Evolutionary conservation across 108 stramenopile genomes (phyloP), one percentile per base, ranked within the genome.

Genomic region (Nitzschia sp.): DNA sequence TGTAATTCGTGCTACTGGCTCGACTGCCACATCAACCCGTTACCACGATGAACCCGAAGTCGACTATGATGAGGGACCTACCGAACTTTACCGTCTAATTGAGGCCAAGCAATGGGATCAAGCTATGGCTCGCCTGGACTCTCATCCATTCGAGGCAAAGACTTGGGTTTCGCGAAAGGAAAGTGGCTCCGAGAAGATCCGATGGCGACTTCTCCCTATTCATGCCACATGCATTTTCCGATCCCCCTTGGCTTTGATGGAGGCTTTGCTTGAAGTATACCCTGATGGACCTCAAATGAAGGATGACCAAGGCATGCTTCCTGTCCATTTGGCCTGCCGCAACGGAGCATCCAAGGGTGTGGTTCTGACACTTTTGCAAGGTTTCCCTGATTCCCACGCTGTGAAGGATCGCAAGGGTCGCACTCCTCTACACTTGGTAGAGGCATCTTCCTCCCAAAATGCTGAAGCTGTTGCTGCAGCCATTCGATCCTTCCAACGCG

Each of bases 271-370:
- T 20, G 75, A 77, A 9, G 63, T 80, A 12, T 86, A 91, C 70
- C 83, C 79, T 17, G 86, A 86, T 52, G 93, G 78, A 40, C 76
- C 93, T 2, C 71, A 81, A n/a, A 84, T 78, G 76, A 88, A 88
- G 60, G 93, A 94, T 62, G 93, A 94, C 77, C 93, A 94, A 69
- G 93, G 89, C 51, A 91, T 94, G 93, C 70, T 94, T 15, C 90
- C 93, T 9, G 72, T 94, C 37, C 93, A 94, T 67, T 65, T 91
- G 55, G 93, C 93, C 10, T 94, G 93, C 65, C 72, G 93, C 21
- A 91, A 91, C 51, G 90, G 93, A 29, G 90, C 86, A 17, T 88
- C 86, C 39, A 89, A 90, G n/a, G 93, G 88, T 10, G 90, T 91
- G 21, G 87, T 94, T 34, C 66, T 82, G 64, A 88, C 87, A 1